Evolutionary conservation across 768 basidiomycete genomes (phyloP), one percentile per base, ranked within the genome.

Genomic region (Punctularia strigosozonata): DNA sequence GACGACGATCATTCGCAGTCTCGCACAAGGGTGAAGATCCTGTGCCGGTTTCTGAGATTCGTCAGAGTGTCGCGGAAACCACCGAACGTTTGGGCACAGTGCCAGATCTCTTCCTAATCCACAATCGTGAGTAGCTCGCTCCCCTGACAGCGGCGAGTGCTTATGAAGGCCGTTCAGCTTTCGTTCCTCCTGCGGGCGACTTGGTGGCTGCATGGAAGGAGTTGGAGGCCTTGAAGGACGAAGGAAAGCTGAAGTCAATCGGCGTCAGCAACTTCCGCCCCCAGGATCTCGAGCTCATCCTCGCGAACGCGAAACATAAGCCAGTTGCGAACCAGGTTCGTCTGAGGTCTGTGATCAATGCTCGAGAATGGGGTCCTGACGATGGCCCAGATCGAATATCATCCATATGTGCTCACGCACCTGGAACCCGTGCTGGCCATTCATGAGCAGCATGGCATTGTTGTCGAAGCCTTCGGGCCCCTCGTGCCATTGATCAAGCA

Each of bases 261-360:
- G 75, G 76, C 4, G 69, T 78, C 13, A 71, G 70, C n/a, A 78
- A 78, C 56, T 71, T 69, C 51, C 58, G 58, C 14, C 50, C 61
- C 15, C 47, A 57, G 31, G 53, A 70, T 20, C 51, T 77, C 33
- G 55, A 65, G 38, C 56, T 63, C 18, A 55, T 77, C 20, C 48
- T 70, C 20, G 56, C 63, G 28, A 57, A 50, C 13, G 68, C 66
- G 12, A 69, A 60, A 21, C 52, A 72, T 32, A 34, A 51, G 1
- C 76, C 76, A 0, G 65, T 67, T 1, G 65, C 73, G 24, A 75
- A 77, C 52, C 74, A 77, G 63, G 72, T 70, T 23, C 31, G 50
- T 24, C 19, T 6, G 13, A 8, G 13, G 7, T 21, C 13, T 15
- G 14, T 24, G 25, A 36, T 39, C 10, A 6, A n/a, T n/a, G n/a